A percentile compares a stretch with the other conserved stretches of the same genome.
Conservation (phyloP, 164 flowering plant genomes). For the Protea cynaroides region DNA sequence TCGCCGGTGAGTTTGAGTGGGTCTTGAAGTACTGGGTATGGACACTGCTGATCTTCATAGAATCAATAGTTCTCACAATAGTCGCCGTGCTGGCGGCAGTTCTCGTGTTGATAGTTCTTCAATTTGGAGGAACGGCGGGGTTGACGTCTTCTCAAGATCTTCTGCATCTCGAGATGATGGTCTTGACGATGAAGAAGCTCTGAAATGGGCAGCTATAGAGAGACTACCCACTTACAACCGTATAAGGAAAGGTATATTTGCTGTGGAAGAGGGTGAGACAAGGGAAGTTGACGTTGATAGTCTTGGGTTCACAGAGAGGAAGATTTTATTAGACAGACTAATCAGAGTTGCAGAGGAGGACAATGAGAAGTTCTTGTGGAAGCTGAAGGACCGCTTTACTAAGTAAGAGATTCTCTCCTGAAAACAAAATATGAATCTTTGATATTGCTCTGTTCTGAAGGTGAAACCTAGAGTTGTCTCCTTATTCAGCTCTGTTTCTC, state of each 20-base stretch:
- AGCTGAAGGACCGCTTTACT: conserved; percentile 55
- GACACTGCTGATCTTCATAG: neutral
- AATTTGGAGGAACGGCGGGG: conserved; percentile 13
- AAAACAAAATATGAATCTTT: no score
- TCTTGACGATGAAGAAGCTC: conserved; percentile 38
- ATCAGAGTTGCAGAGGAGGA: conserved; percentile 22
- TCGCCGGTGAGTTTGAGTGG: no score
- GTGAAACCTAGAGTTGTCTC: neutral
- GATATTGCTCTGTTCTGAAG: neutral
- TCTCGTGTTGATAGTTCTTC: conserved; percentile 20
- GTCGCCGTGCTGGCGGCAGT: neutral
- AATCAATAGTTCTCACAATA: neutral
- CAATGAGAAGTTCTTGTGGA: conserved; percentile 36
- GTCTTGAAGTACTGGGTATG: neutral
- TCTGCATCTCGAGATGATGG: conserved; percentile 20
- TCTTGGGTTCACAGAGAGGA: conserved; percentile 29
- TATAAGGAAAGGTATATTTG: conserved; percentile 33
- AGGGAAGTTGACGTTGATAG: conserved; percentile 29
- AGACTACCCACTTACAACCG: conserved; percentile 42
- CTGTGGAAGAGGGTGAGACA: conserved; percentile 16
- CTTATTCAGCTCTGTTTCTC: neutral
- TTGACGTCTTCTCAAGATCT: conserved; percentile 33
- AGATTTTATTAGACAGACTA: conserved; percentile 46
- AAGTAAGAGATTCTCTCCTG: conserved; percentile 23
- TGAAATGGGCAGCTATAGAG: conserved; percentile 55